phyloP scores from a whole-genome alignment of 768 basidiomycete species.

The Lyophyllum semitale region DNA sequence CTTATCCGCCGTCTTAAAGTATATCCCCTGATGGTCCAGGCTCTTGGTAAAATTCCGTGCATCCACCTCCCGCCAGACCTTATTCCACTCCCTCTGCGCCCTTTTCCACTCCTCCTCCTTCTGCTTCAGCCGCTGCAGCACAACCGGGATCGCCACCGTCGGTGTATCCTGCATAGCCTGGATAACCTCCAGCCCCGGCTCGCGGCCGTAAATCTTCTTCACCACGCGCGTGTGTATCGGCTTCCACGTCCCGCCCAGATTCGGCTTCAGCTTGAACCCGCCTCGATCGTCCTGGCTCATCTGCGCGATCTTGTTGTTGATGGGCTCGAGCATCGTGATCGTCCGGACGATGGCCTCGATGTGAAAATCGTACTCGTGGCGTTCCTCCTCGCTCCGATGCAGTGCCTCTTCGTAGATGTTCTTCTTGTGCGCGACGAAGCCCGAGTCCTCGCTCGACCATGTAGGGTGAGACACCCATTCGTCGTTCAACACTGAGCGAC shows the following conservation, averaged over 20 bases:
- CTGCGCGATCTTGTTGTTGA: slow-evolving; percentile 82
- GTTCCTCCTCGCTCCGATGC: slow-evolving; percentile 95
- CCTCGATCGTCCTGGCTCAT: slow-evolving; percentile 78
- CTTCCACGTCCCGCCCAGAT: slow-evolving; percentile 84
- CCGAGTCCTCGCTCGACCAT: slow-evolving; percentile 92
- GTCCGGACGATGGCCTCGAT: slow-evolving; percentile 94
- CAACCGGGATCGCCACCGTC: slow-evolving; percentile 84
- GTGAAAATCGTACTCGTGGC: slow-evolving; percentile 99
- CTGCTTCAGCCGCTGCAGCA: slow-evolving; percentile 85
- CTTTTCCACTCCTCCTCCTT: slow-evolving; percentile 99
- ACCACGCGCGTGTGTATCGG: slow-evolving; percentile 91
- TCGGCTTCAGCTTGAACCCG: slow-evolving; percentile 85
- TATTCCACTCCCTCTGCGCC: slow-evolving; percentile 97
- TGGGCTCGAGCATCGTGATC: slow-evolving; percentile 87
- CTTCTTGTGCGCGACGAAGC: slow-evolving; percentile 88
- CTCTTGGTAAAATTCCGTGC: slow-evolving; percentile 92
- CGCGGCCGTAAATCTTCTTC: slow-evolving; percentile 96
- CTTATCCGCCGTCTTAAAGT: slow-evolving; percentile 91
- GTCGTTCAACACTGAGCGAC: slow-evolving; percentile 93
- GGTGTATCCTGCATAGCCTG: slow-evolving; percentile 93
- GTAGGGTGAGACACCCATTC: slow-evolving; percentile 98
- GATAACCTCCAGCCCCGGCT: slow-evolving; percentile 79
- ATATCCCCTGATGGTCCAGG: slow-evolving; percentile 90
- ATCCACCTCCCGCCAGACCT: slow-evolving; percentile 97
- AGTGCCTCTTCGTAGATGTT: slow-evolving; percentile 96